A percentile compares a stretch with the other conserved stretches of the same genome.
Evolutionary conservation across 2,329 filamentous ascomycete genomes (phyloP).

Genomic region (Fusarium concolor): DNA sequence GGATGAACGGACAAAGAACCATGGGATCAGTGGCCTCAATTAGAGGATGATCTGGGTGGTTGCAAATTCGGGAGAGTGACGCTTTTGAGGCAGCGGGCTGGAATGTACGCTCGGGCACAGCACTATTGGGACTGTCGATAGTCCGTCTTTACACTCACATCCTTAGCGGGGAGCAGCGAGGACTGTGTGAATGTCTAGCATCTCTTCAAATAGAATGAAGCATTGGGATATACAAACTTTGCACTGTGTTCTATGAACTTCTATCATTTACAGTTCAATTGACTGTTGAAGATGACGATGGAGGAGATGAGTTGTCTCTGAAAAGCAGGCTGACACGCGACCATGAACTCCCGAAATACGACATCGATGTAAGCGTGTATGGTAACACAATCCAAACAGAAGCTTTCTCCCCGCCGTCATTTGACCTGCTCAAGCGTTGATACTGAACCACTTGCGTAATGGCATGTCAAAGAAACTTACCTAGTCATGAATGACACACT

Average conservation of each 20-base stretch:
- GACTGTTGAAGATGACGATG: not conserved
- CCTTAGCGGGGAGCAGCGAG: slow-evolving; percentile 3
- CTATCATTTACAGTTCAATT: not conserved
- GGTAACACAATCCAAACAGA: slow-evolving; percentile 6
- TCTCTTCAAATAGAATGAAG: not conserved
- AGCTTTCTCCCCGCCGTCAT: slow-evolving; percentile 12
- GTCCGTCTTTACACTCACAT: not conserved
- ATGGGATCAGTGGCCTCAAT: slow-evolving; percentile 22
- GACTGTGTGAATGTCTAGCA: slow-evolving; percentile 11
- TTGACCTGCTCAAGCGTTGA: slow-evolving; percentile 12
- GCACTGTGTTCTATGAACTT: slow-evolving; percentile 35
- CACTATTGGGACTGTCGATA: slow-evolving; percentile 3
- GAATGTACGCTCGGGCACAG: slow-evolving; percentile 22
- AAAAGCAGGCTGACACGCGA: slow-evolving; percentile 22
- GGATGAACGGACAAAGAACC: slow-evolving; percentile 19
- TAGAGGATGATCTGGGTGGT: not conserved
- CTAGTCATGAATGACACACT: slow-evolving; percentile 16
- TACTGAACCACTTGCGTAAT: slow-evolving; percentile 31
- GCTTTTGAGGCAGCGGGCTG: slow-evolving; percentile 11
- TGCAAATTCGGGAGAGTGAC: not conserved
- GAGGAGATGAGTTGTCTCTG: slow-evolving; percentile 15
- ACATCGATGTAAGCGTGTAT: slow-evolving; percentile 11
- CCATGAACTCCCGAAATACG: not conserved
- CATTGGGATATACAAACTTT: not conserved
- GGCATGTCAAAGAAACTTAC: slow-evolving; percentile 17